Conservation (phyloP, 2,329 filamentous ascomycete species). For the Pseudofabraea citricarpa region DNA sequence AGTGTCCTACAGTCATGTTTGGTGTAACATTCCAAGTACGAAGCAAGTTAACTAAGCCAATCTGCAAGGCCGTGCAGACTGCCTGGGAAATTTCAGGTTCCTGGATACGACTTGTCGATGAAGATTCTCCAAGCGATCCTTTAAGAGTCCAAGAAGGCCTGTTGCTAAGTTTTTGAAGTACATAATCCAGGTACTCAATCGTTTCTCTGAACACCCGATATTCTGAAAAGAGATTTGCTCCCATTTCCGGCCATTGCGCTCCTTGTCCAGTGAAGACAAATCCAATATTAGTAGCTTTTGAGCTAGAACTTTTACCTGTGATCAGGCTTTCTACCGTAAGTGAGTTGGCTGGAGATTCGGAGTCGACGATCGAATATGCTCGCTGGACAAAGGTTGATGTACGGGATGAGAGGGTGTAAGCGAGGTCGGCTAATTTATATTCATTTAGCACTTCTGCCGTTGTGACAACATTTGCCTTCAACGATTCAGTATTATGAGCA, state of each 20-base stretch:
- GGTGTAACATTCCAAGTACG: background rate
- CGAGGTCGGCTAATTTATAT: background rate
- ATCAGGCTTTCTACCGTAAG: background rate
- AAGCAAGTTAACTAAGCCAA: background rate
- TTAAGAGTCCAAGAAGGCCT: slow-evolving; percentile 2
- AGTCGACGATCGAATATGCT: background rate
- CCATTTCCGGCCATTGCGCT: slow-evolving; percentile 25
- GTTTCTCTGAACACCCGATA: background rate
- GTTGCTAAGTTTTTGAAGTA: slow-evolving; percentile 4
- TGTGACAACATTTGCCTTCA: too few relatives aligned
- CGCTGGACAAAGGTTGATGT: background rate
- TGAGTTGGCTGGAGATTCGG: background rate
- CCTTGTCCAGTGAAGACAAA: slow-evolving; percentile 27
- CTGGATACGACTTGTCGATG: background rate
- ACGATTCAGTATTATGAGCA: too few relatives aligned
- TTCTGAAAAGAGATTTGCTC: slow-evolving; percentile 12
- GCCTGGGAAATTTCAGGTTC: background rate
- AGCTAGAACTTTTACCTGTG: background rate
- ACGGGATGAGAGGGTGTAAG: background rate
- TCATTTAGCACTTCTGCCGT: too few relatives aligned
- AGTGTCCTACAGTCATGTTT: slow-evolving; percentile 16
- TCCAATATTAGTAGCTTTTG: slow-evolving; percentile 8
- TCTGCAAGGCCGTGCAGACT: background rate
- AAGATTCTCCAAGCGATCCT: background rate
- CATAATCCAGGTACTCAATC: slow-evolving; percentile 3